Conservation (phyloP, 805 yeast species). For the Candida palmyrensis region DNA sequence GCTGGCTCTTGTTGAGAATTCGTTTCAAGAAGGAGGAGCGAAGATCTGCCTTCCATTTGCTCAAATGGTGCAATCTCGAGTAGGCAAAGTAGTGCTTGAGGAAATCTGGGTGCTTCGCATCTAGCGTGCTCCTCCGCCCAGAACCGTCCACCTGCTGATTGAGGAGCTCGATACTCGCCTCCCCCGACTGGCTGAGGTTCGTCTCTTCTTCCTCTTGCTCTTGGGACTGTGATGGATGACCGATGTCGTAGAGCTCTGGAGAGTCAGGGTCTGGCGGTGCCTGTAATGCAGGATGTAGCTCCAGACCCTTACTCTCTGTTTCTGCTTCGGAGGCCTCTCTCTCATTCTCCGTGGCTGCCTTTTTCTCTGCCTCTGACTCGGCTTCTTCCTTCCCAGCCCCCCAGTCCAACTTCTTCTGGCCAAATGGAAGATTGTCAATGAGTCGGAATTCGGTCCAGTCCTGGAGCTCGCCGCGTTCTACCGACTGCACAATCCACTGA, state of each 20-base stretch:
- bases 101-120: constrained; percentile 77
- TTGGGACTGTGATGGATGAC: constrained; percentile 10
- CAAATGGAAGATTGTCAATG: constrained; percentile 47
- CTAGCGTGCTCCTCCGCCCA: constrained; percentile 19
- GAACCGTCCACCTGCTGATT: neutral
- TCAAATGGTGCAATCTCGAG: constrained; percentile 83
- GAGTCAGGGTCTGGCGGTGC: constrained; percentile 1
- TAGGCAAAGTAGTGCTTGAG: constrained; percentile 66
- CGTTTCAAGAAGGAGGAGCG: constrained; percentile 52
- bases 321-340: neutral
- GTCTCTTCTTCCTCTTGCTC: constrained; percentile 6
- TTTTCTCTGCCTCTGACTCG: neutral
- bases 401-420: constrained; percentile 44
- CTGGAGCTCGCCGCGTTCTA: constrained; percentile 41
- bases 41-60: constrained; percentile 79
- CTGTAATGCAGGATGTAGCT: neutral
- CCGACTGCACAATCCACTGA: constrained; percentile 70
- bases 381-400: constrained; percentile 6
- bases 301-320: neutral
- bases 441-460: constrained; percentile 69
- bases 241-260: constrained; percentile 2
- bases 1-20: constrained; percentile 36
- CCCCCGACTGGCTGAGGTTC: constrained; percentile 8
- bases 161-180: constrained; percentile 5
- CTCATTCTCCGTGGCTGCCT: neutral